Base-by-base conservation (phyloP, 192 early-diverging fungal genomes). In the Pecoramyces ruminantium region DNA sequence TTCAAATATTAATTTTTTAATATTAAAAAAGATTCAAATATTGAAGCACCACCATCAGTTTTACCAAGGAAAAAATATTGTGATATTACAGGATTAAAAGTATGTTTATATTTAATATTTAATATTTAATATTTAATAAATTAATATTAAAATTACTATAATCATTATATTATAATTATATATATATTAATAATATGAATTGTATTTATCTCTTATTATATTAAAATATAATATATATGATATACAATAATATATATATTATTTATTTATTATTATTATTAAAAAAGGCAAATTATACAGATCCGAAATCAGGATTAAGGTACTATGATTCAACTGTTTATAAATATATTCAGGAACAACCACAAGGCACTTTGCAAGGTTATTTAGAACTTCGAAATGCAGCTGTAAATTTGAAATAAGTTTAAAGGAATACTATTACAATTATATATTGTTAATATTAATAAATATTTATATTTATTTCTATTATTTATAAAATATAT, bases 51-150 rank as follows among this genome's bases (percentile, higher is more conserved):
- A 80, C 95, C 95, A 29, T 95, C 95, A 29, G 85, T 96, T 80
- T 79, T 86, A 38, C 95, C 95, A 17, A 90, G 91, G 82, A 95
- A 95, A 86, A 95, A 95, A 83, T 96, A 96, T 86, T 96, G 95
- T 83, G 95, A 96, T 83, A 90, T 96, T 78, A 96, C 95, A 13
- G 95, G 95, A 27, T 85, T 96, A 58, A 92, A 94, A 86, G 91
- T 90, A 86, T 51, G 79, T 28, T 29, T 82, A 27, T 17, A 30
- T 38, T 3, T 28, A 27, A 29, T 28, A 34, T 34, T 34, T 6
- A 34, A 6, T 25, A 28, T 29, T 11, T 77, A 30, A 13, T 78
- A 34, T 77, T 28, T 40, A 79, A 8, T 78, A 12, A 16, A 15
- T 30, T 30, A 25, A 28, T 29, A 16, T 16, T 80, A n/a, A n/a